phyloP scores from a whole-genome alignment of 805 yeast genomes.

The Cyberlindnera maritima region DNA sequence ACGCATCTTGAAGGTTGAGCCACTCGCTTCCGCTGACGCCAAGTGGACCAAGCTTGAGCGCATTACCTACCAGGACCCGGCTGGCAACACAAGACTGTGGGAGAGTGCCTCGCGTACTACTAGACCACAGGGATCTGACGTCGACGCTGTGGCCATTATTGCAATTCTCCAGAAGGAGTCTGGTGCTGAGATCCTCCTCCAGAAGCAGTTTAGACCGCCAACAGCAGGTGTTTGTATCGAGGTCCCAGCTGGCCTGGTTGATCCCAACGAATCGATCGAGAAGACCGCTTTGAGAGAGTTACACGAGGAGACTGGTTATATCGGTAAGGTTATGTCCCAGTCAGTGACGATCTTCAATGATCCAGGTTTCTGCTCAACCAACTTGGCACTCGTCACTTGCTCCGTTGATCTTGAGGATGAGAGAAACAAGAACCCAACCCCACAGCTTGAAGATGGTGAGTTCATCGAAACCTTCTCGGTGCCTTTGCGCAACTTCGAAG shows the following conservation, averaged over 20 bases:
- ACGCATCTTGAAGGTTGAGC: constrained; percentile 29
- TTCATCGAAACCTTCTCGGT: constrained; percentile 85
- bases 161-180: constrained; percentile 58
- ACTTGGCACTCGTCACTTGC: constrained; percentile 73
- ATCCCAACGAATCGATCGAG: constrained; percentile 74
- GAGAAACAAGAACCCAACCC: constrained; percentile 64
- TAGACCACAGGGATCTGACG: constrained; percentile 34
- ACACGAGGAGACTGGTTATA: constrained; percentile 89
- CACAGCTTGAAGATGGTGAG: constrained; percentile 85
- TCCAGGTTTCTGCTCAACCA: constrained; percentile 91
- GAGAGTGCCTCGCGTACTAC: constrained; percentile 68
- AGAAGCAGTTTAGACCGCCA: constrained; percentile 94
- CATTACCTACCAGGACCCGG: constrained; percentile 69
- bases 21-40: constrained; percentile 44
- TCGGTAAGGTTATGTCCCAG: constrained; percentile 55
- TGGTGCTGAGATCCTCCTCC: constrained; percentile 54
- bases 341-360: constrained; percentile 62
- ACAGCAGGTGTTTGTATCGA: constrained; percentile 85
- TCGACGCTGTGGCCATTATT: constrained; percentile 91
- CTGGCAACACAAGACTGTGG: constrained; percentile 74
- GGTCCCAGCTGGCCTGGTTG: constrained; percentile 93
- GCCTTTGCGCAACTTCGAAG: constrained; percentile 58
- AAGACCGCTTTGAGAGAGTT: constrained; percentile 85
- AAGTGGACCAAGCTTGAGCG: constrained; percentile 68
- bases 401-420: constrained; percentile 67